Conservation (phyloP, 1,284 basidiomycete species). For the Butyriboletus regius region DNA sequence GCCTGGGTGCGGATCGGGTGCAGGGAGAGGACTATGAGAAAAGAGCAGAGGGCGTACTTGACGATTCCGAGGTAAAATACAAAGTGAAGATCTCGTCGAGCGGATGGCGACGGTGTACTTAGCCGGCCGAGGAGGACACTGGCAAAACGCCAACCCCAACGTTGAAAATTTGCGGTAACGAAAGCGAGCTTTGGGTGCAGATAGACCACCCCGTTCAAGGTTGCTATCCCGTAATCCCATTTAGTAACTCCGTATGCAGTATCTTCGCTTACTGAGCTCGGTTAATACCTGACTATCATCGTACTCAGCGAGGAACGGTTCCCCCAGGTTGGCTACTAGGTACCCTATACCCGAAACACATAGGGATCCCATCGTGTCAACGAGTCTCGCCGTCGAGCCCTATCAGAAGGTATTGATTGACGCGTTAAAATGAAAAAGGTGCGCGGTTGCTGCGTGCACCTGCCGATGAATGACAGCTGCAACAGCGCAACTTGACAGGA, state of each 20-base stretch:
- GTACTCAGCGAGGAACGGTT: background rate
- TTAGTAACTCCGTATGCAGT: conserved; percentile 18
- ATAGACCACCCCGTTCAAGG: conserved; percentile 15
- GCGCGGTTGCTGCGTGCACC: conserved; percentile 16
- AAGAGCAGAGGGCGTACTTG: background rate
- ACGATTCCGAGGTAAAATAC: conserved; percentile 20
- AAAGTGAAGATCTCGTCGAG: conserved; percentile 10
- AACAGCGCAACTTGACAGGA: conserved; percentile 9
- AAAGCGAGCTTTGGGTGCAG: conserved; percentile 19
- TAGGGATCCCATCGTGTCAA: background rate
- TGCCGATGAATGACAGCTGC: conserved; percentile 17
- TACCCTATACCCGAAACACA: conserved; percentile 3
- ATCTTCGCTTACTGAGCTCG: conserved; percentile 14
- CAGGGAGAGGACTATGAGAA: background rate
- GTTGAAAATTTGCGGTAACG: conserved; percentile 26
- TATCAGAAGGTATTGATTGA: conserved; percentile 16
- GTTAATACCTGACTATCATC: background rate
- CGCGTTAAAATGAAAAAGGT: conserved; percentile 24
- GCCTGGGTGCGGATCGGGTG: conserved; percentile 10
- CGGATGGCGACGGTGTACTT: conserved; percentile 7
- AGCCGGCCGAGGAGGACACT: conserved; percentile 7
- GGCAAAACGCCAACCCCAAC: conserved; percentile 11
- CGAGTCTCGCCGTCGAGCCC: background rate
- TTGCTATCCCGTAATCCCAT: conserved; percentile 24
- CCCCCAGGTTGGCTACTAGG: background rate